Conservation (phyloP, 2,329 filamentous ascomycete genomes). For the Ceratocystis papillata region DNA sequence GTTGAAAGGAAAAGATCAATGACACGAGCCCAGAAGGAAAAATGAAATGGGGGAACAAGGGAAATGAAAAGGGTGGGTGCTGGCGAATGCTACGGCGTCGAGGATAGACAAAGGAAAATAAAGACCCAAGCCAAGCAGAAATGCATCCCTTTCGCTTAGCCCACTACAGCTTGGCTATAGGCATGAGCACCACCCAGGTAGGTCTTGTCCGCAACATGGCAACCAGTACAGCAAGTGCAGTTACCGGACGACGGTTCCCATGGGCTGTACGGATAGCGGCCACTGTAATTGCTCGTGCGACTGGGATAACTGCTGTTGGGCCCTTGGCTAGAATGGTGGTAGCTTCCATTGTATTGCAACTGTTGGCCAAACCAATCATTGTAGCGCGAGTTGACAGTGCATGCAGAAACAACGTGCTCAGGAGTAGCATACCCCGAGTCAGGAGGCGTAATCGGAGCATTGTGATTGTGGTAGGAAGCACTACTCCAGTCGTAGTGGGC, state of each 20-base stretch:
- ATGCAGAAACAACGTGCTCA: constrained; percentile 46
- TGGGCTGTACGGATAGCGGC: constrained; percentile 39
- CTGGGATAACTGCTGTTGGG: constrained; percentile 32
- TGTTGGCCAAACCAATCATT: constrained; percentile 47
- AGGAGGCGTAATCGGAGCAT: constrained; percentile 46
- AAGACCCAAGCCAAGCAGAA: constrained; percentile 26
- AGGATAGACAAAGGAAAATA: constrained; percentile 20
- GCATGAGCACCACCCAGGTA: constrained; percentile 38
- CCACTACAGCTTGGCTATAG: constrained; percentile 47
- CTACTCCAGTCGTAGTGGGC: constrained; percentile 24
- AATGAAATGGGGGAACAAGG: constrained; percentile 16
- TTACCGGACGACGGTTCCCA: constrained; percentile 45
- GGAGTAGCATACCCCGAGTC: constrained; percentile 53
- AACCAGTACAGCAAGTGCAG: constrained; percentile 39
- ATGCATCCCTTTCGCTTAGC: constrained; percentile 31
- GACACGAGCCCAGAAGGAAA: neutral
- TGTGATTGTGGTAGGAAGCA: constrained; percentile 21
- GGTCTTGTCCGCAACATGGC: constrained; percentile 36
- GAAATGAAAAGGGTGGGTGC: constrained; percentile 2
- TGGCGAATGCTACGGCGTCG: neutral
- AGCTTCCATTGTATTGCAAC: constrained; percentile 37
- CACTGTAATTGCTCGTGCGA: constrained; percentile 35
- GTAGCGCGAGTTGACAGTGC: constrained; percentile 45
- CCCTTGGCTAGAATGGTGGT: constrained; percentile 31
- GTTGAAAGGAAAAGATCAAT: constrained; percentile 19